A percentile compares a stretch with the other conserved stretches of the same genome.
phyloP scores from a whole-genome alignment of 1,284 basidiomycete species.

The Trichosporon faecale region DNA sequence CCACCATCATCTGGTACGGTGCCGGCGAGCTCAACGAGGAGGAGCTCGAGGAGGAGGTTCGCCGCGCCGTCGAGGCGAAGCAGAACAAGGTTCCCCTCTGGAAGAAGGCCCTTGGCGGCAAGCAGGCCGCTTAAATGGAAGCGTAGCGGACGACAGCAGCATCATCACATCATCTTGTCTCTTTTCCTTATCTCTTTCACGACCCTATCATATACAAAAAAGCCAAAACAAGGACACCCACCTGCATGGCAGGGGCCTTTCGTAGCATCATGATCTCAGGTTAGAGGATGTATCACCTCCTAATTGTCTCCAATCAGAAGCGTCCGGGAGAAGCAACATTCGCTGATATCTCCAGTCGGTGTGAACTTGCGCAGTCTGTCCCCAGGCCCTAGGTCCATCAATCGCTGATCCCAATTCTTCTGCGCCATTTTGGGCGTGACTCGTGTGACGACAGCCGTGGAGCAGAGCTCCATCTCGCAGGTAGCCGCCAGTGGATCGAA shows the following conservation, averaged over 20 bases:
- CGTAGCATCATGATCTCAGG: constrained; percentile 8
- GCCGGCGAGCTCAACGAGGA: constrained; percentile 67
- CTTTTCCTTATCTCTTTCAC: background rate
- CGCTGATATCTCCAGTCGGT: background rate
- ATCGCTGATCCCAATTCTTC: too few relatives aligned
- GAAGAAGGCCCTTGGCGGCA: constrained; percentile 23
- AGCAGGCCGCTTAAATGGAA: background rate
- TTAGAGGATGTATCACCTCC: constrained; percentile 8
- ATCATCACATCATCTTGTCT: background rate
- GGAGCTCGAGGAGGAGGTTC: constrained; percentile 70
- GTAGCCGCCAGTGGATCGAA: background rate
- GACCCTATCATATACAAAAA: background rate
- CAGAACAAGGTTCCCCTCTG: constrained; percentile 50
- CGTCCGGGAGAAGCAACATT: background rate
- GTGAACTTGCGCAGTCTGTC: too few relatives aligned
- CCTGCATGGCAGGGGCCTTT: background rate
- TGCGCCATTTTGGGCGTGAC: background rate
- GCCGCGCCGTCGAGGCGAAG: constrained; percentile 60
- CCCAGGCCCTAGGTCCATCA: too few relatives aligned
- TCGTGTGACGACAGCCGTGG: background rate
- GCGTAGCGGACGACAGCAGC: background rate
- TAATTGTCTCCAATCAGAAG: background rate
- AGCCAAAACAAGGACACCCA: background rate
- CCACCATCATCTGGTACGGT: constrained; percentile 76
- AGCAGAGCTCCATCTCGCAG: too few relatives aligned